phyloP scores from a whole-genome alignment of 2,329 filamentous ascomycete genomes.

The Cyphellophora attinorum region DNA sequence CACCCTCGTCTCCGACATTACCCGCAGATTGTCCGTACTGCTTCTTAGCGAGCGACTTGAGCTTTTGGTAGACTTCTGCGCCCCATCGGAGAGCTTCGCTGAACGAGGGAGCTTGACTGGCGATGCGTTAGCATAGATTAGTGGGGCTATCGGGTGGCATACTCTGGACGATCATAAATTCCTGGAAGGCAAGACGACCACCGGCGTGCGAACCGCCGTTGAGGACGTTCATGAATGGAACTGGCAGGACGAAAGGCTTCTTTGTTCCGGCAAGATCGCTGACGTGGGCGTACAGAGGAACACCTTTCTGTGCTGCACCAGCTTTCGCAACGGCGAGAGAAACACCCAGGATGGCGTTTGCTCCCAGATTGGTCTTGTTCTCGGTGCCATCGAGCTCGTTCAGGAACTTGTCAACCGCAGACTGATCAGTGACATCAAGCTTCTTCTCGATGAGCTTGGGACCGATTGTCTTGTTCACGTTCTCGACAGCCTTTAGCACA shows the following conservation, averaged over 20 bases:
- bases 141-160: conserved; percentile 25
- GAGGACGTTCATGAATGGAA: conserved; percentile 89
- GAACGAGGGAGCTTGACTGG: conserved; percentile 75
- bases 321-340: conserved; percentile 64
- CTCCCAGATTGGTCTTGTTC: conserved; percentile 51
- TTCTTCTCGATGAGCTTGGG: conserved; percentile 74
- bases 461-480: conserved; percentile 73
- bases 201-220: conserved; percentile 95
- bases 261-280: conserved; percentile 81
- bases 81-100: conserved; percentile 93
- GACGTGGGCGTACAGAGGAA: conserved; percentile 80
- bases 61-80: conserved; percentile 94
- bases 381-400: conserved; percentile 64
- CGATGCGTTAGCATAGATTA: conserved; percentile 12
- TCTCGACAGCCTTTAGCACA: conserved; percentile 74
- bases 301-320: conserved; percentile 77
- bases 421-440: conserved; percentile 79
- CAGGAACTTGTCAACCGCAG: conserved; percentile 73
- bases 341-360: conserved; percentile 52
- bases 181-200: conserved; percentile 89
- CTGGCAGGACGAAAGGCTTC: conserved; percentile 83
- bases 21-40: conserved; percentile 98
- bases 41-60: conserved; percentile 97
- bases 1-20: conserved; percentile 98
- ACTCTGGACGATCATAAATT: conserved; percentile 93